Evolutionary conservation across 2,329 filamentous ascomycete species (phyloP).

Genomic region (Aspergillus fumigatus): DNA sequence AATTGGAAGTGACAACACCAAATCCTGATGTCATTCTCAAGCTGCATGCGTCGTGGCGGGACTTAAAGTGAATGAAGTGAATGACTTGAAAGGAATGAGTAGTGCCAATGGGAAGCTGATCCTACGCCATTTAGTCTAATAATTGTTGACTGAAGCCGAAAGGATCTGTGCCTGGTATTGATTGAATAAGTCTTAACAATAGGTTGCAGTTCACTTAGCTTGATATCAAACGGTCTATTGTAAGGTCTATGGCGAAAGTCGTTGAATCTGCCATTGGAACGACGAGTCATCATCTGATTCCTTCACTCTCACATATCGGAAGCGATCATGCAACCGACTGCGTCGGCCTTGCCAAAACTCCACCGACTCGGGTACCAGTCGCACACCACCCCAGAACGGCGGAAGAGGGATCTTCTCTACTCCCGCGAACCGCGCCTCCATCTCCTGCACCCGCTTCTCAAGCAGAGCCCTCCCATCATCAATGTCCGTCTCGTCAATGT

Average conservation of each 20-base stretch:
- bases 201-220: neutral
- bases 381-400: constrained; percentile 88
- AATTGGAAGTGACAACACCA: no score
- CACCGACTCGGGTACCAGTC: constrained; percentile 76
- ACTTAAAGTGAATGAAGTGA: neutral
- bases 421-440: constrained; percentile 70
- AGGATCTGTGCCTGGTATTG: neutral
- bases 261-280: constrained; percentile 37
- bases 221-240: neutral
- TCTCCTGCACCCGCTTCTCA: constrained; percentile 71
- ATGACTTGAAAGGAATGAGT: no score
- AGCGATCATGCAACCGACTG: constrained; percentile 88
- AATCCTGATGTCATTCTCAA: no score
- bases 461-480: constrained; percentile 70
- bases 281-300: constrained; percentile 53
- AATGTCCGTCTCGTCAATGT: constrained; percentile 33
- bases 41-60: no score
- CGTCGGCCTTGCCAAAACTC: constrained; percentile 96
- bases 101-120: no score
- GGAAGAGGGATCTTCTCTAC: constrained; percentile 80
- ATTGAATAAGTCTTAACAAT: neutral
- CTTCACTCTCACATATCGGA: constrained; percentile 71
- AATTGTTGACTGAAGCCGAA: neutral
- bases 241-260: constrained; percentile 34
- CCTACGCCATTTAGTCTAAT: no score